Base-by-base conservation (phyloP, 345 rosid genomes). In the Bruguiera sexangula region DNA sequence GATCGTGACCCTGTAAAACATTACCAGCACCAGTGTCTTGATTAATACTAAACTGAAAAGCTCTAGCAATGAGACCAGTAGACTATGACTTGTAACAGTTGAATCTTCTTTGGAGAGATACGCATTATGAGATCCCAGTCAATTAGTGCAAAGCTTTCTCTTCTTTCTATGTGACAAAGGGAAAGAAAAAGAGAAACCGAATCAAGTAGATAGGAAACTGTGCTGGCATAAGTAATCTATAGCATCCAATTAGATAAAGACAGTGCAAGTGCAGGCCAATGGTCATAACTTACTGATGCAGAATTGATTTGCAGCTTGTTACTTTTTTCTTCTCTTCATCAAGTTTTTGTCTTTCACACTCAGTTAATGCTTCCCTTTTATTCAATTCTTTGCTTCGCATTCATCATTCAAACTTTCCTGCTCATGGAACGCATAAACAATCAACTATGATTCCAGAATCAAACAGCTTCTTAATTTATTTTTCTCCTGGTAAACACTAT, bases 311-410 rank as follows among this genome's bases (percentile, higher is more conserved):
- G 18, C 20, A 19, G 34, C 36, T 8, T 8, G 32, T 56, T 73
- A 88, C 97, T 89, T 85, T 85, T 80, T 79, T 77, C 86, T 76
- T 92, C n/a, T 89, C 99, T 70, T 89, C 96, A 55, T 89, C 91
- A 73, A 92, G 96, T 80, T 85, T 88, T 75, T 85, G 89, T 61
- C 86, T 85, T 77, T 94, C 97, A 20, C 85, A 80, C 78, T 92
- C 99, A 62, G 97, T 91, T 9, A 86, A 50, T 19, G 90, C 85
- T 82, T 89, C 97, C 29, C 87, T 86, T 65, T 92, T 91, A 68
- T 89, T 89, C 83, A 92, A 74, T 60, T 84, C 80, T 73, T 81
- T 91, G 83, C 77, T 82, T 96, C 93, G 66, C 87, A 69, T 43
- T 91, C 96, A 79, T 67, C 52, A 66, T 75, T 87, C 65, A 91